Conservation (phyloP, 352 stramenopile species). For the Pythium plurisporium region DNA sequence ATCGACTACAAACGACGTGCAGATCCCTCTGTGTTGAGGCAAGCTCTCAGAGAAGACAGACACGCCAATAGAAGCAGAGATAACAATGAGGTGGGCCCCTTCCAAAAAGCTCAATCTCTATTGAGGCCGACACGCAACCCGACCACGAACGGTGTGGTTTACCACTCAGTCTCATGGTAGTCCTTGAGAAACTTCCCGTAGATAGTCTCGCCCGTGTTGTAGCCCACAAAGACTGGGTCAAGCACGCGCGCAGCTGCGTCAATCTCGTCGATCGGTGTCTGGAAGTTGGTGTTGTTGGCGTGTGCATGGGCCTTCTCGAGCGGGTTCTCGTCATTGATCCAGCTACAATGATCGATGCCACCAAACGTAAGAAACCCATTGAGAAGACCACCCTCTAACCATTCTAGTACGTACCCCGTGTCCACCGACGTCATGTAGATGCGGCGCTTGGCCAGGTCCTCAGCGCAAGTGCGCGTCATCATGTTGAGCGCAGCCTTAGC, state of each 20-base stretch:
- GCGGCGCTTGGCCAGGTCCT: conserved; percentile 91
- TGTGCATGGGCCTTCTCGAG: conserved; percentile 91
- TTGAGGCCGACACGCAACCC: no score
- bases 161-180: conserved; percentile 89
- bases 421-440: conserved; percentile 99
- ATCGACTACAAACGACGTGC: conserved; percentile 2
- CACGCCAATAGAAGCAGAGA: no score
- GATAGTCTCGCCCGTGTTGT: conserved; percentile 55
- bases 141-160: no score
- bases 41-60: no score
- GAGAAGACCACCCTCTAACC: no score
- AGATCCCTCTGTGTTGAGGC: conserved; percentile 13
- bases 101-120: no score
- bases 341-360: conserved; percentile 42
- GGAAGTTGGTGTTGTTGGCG: conserved; percentile 91
- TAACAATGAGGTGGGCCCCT: no score
- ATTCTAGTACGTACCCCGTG: conserved; percentile 87
- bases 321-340: conserved; percentile 99
- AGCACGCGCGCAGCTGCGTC: conserved; percentile 94
- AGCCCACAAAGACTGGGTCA: conserved; percentile 93
- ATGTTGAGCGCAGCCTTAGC: conserved; percentile 98
- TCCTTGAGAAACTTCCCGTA: conserved; percentile 89
- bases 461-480: conserved; percentile 95
- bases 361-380: no score
- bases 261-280: conserved; percentile 97